A percentile compares a stretch with the other conserved stretches of the same genome.
These are phyloP conservation scores for Leucocoprinus leucothites DNA, from an alignment of 768 basidiomycete genomes.

Conservation along the genomic window DNA sequence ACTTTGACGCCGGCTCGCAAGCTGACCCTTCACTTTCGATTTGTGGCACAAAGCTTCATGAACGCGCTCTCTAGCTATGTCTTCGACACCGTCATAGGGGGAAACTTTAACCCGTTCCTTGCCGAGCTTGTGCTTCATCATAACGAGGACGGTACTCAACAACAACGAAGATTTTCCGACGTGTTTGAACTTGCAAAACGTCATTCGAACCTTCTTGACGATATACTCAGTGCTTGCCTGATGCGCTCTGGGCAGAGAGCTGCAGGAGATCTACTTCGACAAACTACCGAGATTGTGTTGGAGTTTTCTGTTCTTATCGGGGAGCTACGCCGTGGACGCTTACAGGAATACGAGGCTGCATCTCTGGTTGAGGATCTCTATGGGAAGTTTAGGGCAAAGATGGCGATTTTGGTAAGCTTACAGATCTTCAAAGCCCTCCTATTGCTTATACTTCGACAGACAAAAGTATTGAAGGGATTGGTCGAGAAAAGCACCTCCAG, in stretches of 20 bases:
- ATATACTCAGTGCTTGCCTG: slow-evolving; percentile 74
- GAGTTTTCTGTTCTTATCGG: slow-evolving; percentile 66
- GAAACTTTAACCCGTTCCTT: slow-evolving; percentile 73
- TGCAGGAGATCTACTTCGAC: slow-evolving; percentile 62
- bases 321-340: slow-evolving; percentile 47
- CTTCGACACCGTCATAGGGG: slow-evolving; percentile 78
- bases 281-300: slow-evolving; percentile 60
- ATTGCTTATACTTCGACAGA: slow-evolving; percentile 31
- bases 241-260: slow-evolving; percentile 64
- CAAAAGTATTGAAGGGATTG: slow-evolving; percentile 49
- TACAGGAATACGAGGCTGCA: slow-evolving; percentile 67
- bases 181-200: slow-evolving; percentile 67
- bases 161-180: slow-evolving; percentile 46
- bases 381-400: slow-evolving; percentile 49
- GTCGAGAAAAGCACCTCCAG: slow-evolving; percentile 46
- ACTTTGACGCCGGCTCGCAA: slow-evolving; percentile 51
- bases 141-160: not conserved
- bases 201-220: slow-evolving; percentile 69
- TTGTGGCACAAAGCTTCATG: slow-evolving; percentile 70
- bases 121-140: slow-evolving; percentile 26
- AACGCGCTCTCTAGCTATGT: slow-evolving; percentile 66
- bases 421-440: not conserved
- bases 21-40: slow-evolving; percentile 66
- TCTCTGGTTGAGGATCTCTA: slow-evolving; percentile 52
- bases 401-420: slow-evolving; percentile 53